Evolutionary conservation across 2,329 filamentous ascomycete species (phyloP).

Genomic region (Eutypa lata): DNA sequence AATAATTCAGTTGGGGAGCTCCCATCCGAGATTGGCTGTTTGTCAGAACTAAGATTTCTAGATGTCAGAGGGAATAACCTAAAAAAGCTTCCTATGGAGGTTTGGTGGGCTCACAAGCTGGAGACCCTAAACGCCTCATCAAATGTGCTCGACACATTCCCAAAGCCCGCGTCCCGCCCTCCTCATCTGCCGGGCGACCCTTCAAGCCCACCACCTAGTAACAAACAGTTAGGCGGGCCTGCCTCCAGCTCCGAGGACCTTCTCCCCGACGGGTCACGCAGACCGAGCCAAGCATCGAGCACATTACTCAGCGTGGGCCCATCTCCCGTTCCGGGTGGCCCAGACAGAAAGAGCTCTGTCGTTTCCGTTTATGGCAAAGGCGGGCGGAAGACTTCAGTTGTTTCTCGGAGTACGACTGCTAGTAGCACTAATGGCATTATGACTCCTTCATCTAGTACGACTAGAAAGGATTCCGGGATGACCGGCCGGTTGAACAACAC

Average conservation of each 20-base stretch:
- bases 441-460: slow-evolving; percentile 48
- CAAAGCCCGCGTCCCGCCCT: slow-evolving; percentile 74
- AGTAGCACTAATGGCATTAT: slow-evolving; percentile 45
- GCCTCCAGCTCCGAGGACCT: slow-evolving; percentile 79
- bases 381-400: slow-evolving; percentile 79
- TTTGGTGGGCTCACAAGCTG: slow-evolving; percentile 92
- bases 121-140: slow-evolving; percentile 94
- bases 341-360: slow-evolving; percentile 76
- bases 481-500: slow-evolving; percentile 78
- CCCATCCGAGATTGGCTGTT: slow-evolving; percentile 82
- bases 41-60: slow-evolving; percentile 78
- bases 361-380: slow-evolving; percentile 77
- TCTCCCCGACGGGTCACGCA: slow-evolving; percentile 52
- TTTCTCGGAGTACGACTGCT: slow-evolving; percentile 59
- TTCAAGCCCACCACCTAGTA: slow-evolving; percentile 28
- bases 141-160: slow-evolving; percentile 87
- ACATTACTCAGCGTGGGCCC: slow-evolving; percentile 72
- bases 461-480: slow-evolving; percentile 85
- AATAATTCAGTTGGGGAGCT: slow-evolving; percentile 84
- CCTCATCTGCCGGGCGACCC: slow-evolving; percentile 58
- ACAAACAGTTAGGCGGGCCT: slow-evolving; percentile 41
- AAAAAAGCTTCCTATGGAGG: slow-evolving; percentile 79
- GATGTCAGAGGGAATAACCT: slow-evolving; percentile 95
- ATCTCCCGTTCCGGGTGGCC: slow-evolving; percentile 60
- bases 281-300: slow-evolving; percentile 82